A percentile compares a stretch with the other conserved stretches of the same genome.
phyloP scores from a whole-genome alignment of 805 yeast species.

The Hanseniaspora lindneri region DNA sequence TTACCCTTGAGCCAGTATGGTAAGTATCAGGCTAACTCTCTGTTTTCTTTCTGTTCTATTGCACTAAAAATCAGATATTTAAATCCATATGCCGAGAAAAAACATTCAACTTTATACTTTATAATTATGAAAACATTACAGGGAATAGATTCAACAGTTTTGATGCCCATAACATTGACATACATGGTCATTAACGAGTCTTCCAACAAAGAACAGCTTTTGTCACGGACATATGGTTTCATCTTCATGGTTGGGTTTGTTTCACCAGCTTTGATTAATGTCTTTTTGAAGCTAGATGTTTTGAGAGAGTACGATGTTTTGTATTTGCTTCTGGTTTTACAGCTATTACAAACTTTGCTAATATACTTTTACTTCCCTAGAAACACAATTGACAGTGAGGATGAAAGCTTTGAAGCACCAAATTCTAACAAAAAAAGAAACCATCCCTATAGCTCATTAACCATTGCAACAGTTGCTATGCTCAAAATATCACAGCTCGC shows the following conservation, averaged over 20 bases:
- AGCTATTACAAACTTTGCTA: neutral
- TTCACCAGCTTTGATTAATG: neutral
- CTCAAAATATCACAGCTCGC: neutral
- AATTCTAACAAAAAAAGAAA: no score
- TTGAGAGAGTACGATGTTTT: neutral
- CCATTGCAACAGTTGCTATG: neutral
- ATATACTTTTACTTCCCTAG: neutral
- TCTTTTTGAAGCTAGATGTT: neutral
- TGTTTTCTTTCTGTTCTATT: neutral
- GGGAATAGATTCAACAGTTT: slow-evolving; percentile 33
- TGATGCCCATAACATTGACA: neutral
- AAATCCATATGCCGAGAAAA: neutral
- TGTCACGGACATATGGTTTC: neutral
- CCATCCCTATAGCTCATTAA: neutral
- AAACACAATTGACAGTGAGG: neutral
- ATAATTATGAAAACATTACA: slow-evolving; percentile 39
- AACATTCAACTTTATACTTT: slow-evolving; percentile 39
- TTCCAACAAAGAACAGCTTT: neutral
- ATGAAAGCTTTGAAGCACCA: neutral
- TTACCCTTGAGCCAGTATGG: neutral
- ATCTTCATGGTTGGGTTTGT: neutral
- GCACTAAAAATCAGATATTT: neutral
- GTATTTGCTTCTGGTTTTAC: neutral
- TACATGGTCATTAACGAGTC: neutral
- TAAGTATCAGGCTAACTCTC: neutral